Evolutionary conservation across 1,139 yeast genomes (phyloP).

Genomic region (Suhomyces panamericanus): DNA sequence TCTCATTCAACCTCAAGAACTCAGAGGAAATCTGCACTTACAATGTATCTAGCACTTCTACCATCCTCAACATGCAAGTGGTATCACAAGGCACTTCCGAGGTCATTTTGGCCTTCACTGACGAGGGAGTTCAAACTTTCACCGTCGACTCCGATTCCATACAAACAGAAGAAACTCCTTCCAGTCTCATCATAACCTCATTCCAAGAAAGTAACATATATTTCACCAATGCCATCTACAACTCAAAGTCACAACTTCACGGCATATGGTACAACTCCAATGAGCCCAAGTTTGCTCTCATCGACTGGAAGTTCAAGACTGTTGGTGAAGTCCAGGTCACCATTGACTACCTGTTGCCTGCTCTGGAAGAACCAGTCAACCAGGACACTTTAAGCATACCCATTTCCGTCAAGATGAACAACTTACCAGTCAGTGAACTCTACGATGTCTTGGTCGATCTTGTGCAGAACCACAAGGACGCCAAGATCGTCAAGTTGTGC

Average conservation of each 20-base stretch:
- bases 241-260: slow-evolving; percentile 12
- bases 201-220: slow-evolving; percentile 8
- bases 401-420: slow-evolving; percentile 16
- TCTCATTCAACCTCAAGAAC: slow-evolving; percentile 8
- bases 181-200: slow-evolving; percentile 13
- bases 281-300: slow-evolving; percentile 24
- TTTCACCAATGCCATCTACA: slow-evolving; percentile 17
- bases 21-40: slow-evolving; percentile 4
- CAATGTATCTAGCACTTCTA: slow-evolving; percentile 4
- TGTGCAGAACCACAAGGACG: slow-evolving; percentile 11
- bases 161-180: slow-evolving; percentile 11
- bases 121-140: slow-evolving; percentile 35
- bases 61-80: slow-evolving; percentile 11
- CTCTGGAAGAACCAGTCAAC: neutral
- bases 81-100: slow-evolving; percentile 13
- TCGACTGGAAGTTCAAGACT: slow-evolving; percentile 22
- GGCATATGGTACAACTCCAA: slow-evolving; percentile 43
- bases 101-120: slow-evolving; percentile 29
- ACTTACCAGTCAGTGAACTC: slow-evolving; percentile 28
- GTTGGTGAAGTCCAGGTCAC: slow-evolving; percentile 20
- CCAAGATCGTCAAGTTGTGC: slow-evolving; percentile 30
- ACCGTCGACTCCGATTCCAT: slow-evolving; percentile 21
- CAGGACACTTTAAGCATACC: slow-evolving; percentile 18
- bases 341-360: slow-evolving; percentile 15
- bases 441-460: slow-evolving; percentile 20